Evolutionary conservation across 495 filamentous ascomycete species (phyloP).

Genomic region (Annulohypoxylon bovei): DNA sequence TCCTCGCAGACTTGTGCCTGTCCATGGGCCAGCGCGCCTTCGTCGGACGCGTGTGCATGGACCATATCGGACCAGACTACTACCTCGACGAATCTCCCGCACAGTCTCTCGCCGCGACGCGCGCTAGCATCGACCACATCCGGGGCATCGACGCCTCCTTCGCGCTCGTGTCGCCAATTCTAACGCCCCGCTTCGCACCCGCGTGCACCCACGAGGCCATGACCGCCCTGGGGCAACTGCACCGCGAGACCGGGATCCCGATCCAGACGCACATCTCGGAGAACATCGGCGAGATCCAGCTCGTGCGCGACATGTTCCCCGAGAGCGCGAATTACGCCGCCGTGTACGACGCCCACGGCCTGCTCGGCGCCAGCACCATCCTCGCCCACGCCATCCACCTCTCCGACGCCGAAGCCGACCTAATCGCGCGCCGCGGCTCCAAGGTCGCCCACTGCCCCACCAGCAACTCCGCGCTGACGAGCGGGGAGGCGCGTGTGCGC

Average conservation of each 20-base stretch:
- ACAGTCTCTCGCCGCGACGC: conserved; percentile 65
- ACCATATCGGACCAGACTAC: conserved; percentile 74
- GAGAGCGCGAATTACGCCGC: conserved; percentile 68
- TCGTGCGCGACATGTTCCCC: conserved; percentile 79
- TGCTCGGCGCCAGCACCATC: conserved; percentile 78
- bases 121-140: conserved; percentile 73
- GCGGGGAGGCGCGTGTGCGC: conserved; percentile 77
- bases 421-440: conserved; percentile 67
- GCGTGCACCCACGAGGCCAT: conserved; percentile 72
- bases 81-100: conserved; percentile 76
- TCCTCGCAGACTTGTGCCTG: conserved; percentile 83
- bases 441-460: conserved; percentile 89
- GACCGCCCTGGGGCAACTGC: conserved; percentile 68
- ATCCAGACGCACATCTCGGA: conserved; percentile 95
- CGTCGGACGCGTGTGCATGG: conserved; percentile 93
- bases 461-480: conserved; percentile 81
- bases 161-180: conserved; percentile 74
- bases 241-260: conserved; percentile 65
- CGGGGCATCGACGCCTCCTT: conserved; percentile 68
- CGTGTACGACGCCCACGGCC: conserved; percentile 78
- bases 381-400: conserved; percentile 90
- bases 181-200: conserved; percentile 92
- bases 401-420: conserved; percentile 64
- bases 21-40: conserved; percentile 84
- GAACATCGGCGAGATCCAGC: conserved; percentile 74